Conservation (phyloP, 1,139 yeast genomes). For the Barnettozyma hawaiiensis region DNA sequence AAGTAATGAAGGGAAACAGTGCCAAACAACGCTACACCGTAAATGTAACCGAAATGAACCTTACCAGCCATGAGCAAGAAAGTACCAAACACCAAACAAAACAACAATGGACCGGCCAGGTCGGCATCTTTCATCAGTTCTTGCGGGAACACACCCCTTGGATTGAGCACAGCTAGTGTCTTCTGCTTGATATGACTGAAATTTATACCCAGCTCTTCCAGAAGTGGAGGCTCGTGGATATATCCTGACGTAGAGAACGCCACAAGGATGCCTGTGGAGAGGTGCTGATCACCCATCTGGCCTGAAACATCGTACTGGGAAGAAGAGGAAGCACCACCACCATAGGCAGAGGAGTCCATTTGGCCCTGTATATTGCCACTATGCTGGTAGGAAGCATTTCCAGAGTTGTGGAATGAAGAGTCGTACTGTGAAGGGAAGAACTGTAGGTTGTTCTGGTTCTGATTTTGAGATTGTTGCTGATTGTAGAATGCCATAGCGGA, state of each 20-base stretch:
- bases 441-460: conserved; percentile 25
- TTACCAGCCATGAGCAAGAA: conserved; percentile 80
- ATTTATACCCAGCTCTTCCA: conserved; percentile 92
- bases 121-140: conserved; percentile 89
- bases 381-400: conserved; percentile 6
- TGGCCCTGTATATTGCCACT: conserved; percentile 28
- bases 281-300: conserved; percentile 46
- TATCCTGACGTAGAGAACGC: conserved; percentile 94
- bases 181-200: conserved; percentile 81
- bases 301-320: conserved; percentile 42
- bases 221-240: conserved; percentile 85
- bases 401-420: conserved; percentile 12
- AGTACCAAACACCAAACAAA: conserved; percentile 85
- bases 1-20: conserved; percentile 77
- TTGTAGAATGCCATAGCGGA: conserved; percentile 19
- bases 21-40: conserved; percentile 93
- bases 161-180: conserved; percentile 83
- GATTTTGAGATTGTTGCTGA: conserved; percentile 8
- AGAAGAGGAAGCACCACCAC: no score
- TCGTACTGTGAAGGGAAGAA: conserved; percentile 30
- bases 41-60: conserved; percentile 93
- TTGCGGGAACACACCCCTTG: conserved; percentile 54
- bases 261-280: conserved; percentile 75
- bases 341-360: conserved; percentile 26
- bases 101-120: conserved; percentile 90